Evolutionary conservation across 2,329 filamentous ascomycete species (phyloP), one percentile per base, ranked within the genome.

Genomic region (Hypoxylon sp.): DNA sequence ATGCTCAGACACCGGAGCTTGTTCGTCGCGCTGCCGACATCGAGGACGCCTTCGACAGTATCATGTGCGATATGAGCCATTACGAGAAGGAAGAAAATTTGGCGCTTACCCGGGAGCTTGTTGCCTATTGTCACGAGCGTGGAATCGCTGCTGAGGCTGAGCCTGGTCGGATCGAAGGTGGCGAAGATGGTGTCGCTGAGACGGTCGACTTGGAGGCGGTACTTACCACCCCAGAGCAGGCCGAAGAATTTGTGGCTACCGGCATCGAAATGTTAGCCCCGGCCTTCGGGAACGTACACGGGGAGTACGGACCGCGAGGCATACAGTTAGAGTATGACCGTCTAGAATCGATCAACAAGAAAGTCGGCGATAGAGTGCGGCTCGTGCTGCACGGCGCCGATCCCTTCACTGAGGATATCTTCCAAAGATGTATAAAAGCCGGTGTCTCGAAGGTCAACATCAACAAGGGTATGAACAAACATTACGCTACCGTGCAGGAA

Each of bases 31-130:
- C 89, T 0, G 89, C 88, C 0, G 84, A 89, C 72, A 83, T 87
- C n/a, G 74, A 77, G 19, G 82, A 85, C 53, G 85, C 81, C 2
- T 92, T 92, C 72, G 90, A 93, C 78, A 87, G 85, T 68, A 92
- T 93, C 77, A 92, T 93, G 90, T 88, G 92, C 3, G 90, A 93
- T 77, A 93, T 93, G 90, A 87, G 84, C 66, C 90, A 92, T 76
- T 90, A 91, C 75, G 89, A 91, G 74, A 90, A 89, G 72, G 89
- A 86, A 62, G 90, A 92, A 80, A 93, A 93, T 73, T 81, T 93
- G 23, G 80, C 83, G 2, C 83, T 87, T 75, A 93, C 90, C 19
- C 82, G 82, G 55, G 87, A 91, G 70, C 79, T 92, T 55, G 88
- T 89, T 5, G 80, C 79, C 21, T 88, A 90, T 75, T 91, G 90